A percentile compares a stretch with the other conserved stretches of the same genome.
Conservation (phyloP, 306 rosid species). For the Vigna unguiculata region DNA sequence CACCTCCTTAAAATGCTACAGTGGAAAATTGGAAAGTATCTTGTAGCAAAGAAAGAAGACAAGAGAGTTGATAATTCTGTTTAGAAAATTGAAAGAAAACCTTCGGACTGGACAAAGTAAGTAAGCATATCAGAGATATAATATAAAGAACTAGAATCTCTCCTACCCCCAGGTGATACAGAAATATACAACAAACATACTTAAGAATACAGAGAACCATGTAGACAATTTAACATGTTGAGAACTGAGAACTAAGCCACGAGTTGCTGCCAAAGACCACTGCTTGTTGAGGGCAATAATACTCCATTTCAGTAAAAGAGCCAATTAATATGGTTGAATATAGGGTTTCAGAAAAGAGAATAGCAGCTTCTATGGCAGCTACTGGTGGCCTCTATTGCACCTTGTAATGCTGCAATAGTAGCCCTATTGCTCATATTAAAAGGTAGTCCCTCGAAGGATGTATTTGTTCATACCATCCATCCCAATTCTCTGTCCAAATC, state of each 20-base stretch:
- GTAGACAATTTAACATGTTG: slow-evolving; percentile 1
- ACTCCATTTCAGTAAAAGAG: slow-evolving; percentile 12
- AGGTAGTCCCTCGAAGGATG: slow-evolving; percentile 38
- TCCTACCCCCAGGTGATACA: neutral
- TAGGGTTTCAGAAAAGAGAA: neutral
- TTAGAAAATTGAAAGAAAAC: neutral
- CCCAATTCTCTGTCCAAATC: slow-evolving; percentile 96
- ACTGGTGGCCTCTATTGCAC: neutral
- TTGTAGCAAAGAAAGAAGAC: neutral
- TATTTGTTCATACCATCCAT: slow-evolving; percentile 80
- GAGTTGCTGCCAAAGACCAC: slow-evolving; percentile 9
- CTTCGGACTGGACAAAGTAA: neutral
- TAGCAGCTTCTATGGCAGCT: neutral
- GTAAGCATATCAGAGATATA: neutral
- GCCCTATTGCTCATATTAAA: slow-evolving; percentile 32
- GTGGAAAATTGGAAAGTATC: slow-evolving; percentile 21
- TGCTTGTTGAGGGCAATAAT: neutral
- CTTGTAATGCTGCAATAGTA: neutral
- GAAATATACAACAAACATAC: neutral
- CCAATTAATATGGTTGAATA: slow-evolving; percentile 2
- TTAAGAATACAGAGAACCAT: neutral
- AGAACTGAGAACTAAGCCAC: neutral
- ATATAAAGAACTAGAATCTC: neutral
- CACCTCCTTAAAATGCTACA: slow-evolving; percentile 16
- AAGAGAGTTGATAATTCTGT: neutral